Percentiles rank a stretch among this genome's conserved stretches.
phyloP scores from a whole-genome alignment of 139 green algal species.

The Volvox africanus region DNA sequence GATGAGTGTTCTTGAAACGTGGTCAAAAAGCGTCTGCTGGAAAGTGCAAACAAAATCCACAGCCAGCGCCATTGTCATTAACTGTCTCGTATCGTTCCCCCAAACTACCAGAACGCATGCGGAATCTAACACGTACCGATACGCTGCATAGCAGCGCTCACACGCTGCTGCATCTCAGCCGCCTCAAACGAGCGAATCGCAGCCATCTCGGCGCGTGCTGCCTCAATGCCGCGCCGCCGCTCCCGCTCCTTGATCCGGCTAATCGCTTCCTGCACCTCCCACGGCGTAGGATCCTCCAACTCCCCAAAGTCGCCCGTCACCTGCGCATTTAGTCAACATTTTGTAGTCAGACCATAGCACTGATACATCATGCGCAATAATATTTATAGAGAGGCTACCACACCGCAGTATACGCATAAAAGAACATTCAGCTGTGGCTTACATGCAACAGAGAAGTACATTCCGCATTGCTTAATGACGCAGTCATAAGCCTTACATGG shows the following conservation, averaged over 20 bases:
- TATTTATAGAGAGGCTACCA: no score
- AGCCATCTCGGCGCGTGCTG: slow-evolving; percentile 59
- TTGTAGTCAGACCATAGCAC: no score
- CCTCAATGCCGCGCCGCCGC: slow-evolving; percentile 58
- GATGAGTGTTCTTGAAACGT: no score
- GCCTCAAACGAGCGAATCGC: slow-evolving; percentile 63
- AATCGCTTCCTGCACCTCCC: slow-evolving; percentile 75
- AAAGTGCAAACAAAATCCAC: no score
- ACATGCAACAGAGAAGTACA: no score
- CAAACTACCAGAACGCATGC: background rate
- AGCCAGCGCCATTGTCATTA: no score
- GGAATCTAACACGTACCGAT: slow-evolving; percentile 41
- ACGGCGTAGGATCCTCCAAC: slow-evolving; percentile 74
- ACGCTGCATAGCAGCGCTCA: slow-evolving; percentile 67
- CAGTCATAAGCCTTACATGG: slow-evolving; percentile 35
- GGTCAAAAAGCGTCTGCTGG: no score
- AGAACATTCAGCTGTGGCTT: no score
- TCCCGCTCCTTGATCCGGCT: slow-evolving; percentile 67
- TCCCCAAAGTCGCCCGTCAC: slow-evolving; percentile 67
- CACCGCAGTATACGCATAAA: no score
- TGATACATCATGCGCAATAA: no score
- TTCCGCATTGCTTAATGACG: no score
- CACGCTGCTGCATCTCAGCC: slow-evolving; percentile 69
- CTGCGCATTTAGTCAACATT: background rate
- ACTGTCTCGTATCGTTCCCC: background rate